Evolutionary conservation across 768 basidiomycete genomes (phyloP).

Genomic region (Vararia minispora): DNA sequence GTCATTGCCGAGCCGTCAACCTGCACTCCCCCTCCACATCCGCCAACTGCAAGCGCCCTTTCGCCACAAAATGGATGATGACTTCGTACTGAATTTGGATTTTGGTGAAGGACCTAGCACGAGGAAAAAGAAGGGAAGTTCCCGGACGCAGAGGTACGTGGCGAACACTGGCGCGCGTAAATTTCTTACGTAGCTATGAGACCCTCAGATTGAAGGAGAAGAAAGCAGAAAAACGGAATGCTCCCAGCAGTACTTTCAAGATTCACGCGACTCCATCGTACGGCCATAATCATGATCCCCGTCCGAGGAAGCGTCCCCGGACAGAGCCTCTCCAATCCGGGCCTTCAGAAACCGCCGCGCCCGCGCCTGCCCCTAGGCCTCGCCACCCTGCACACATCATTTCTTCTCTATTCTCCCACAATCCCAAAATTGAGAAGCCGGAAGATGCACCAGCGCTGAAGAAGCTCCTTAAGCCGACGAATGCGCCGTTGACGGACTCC

Average conservation of each 20-base stretch:
- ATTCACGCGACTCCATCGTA: neutral
- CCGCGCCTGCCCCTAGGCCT: conserved; percentile 1
- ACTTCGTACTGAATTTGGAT: conserved; percentile 10
- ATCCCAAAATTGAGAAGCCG: conserved; percentile 53
- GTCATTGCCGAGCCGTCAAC: too few relatives aligned
- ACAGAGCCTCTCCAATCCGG: neutral
- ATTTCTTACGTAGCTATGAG: neutral
- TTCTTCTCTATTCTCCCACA: conserved; percentile 71
- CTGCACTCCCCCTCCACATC: too few relatives aligned
- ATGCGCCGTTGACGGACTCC: conserved; percentile 67
- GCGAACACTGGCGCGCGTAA: neutral
- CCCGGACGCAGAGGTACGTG: conserved; percentile 15
- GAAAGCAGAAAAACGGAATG: conserved; percentile 10
- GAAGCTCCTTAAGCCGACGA: conserved; percentile 46
- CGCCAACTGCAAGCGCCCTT: too few relatives aligned
- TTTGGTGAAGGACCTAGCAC: conserved; percentile 7
- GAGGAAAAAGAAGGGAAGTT: conserved; percentile 9
- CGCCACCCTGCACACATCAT: conserved; percentile 11
- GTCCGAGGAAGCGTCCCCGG: conserved; percentile 11
- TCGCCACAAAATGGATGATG: conserved; percentile 10
- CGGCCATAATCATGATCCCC: neutral
- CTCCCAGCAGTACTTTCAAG: neutral
- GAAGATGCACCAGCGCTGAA: conserved; percentile 17
- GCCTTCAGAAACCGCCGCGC: neutral
- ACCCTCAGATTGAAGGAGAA: conserved; percentile 12